These are phyloP conservation scores for Remersonia thermophila DNA, from an alignment of 2,329 filamentous ascomycete species.

Conservation along the genomic window DNA sequence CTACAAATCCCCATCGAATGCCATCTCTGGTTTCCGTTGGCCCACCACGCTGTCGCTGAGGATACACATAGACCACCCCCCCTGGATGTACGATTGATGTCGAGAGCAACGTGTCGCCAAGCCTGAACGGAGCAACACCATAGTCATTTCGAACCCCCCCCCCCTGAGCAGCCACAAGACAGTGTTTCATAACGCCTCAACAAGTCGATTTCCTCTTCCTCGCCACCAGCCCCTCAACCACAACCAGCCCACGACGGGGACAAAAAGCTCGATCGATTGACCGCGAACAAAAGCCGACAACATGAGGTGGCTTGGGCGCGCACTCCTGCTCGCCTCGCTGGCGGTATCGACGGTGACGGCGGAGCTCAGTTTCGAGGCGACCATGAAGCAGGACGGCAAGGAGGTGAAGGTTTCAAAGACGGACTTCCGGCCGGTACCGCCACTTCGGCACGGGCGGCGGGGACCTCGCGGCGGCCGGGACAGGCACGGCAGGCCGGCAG, in stretches of 20 bases:
- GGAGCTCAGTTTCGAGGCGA: constrained; percentile 13
- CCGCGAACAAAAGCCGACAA: constrained; percentile 1
- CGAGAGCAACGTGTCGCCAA: too few species aligned
- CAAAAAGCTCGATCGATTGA: constrained; percentile 1
- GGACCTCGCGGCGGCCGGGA: not conserved
- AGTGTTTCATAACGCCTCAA: too few species aligned
- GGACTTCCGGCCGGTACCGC: constrained; percentile 12
- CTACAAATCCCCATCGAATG: not conserved
- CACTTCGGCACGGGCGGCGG: constrained; percentile 9
- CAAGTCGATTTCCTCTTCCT: too few species aligned
- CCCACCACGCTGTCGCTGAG: too few species aligned
- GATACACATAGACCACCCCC: too few species aligned
- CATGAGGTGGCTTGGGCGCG: constrained; percentile 12
- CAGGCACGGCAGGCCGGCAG: not conserved
- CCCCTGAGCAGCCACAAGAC: too few species aligned
- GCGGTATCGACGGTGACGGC: constrained; percentile 9
- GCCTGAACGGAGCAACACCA: too few species aligned
- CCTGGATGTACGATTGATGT: too few species aligned
- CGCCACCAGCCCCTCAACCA: too few species aligned
- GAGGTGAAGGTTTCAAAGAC: constrained; percentile 9
- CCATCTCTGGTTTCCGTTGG: too few species aligned
- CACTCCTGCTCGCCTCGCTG: constrained; percentile 8
- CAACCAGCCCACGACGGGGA: not conserved
- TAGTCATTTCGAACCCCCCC: too few species aligned
- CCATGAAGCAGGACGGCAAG: constrained; percentile 9